phyloP scores from a whole-genome alignment of 1,284 basidiomycete genomes.

The Tilletia walkeri region DNA sequence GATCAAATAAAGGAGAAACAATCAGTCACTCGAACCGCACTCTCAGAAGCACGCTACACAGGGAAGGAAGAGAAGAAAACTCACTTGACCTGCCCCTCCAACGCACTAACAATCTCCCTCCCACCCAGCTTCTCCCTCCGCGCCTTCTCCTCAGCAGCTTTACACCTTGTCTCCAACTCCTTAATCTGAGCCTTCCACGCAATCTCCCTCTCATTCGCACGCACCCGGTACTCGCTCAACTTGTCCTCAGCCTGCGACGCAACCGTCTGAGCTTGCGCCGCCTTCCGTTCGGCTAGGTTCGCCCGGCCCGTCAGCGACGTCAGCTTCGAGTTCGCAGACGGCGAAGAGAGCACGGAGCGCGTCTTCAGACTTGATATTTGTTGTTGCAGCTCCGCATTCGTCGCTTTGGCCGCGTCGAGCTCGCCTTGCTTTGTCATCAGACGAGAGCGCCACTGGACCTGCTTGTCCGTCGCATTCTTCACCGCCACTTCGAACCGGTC shows the following conservation, averaged over 20 bases:
- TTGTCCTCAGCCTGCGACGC: slow-evolving; percentile 77
- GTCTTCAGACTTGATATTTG: slow-evolving; percentile 71
- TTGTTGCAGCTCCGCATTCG: slow-evolving; percentile 71
- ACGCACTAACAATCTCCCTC: slow-evolving; percentile 69
- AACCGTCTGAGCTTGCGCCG: slow-evolving; percentile 77
- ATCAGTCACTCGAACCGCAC: not conserved
- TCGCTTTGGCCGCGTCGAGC: slow-evolving; percentile 65
- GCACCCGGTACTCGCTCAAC: slow-evolving; percentile 73
- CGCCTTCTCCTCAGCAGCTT: slow-evolving; percentile 84
- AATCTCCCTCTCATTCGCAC: slow-evolving; percentile 41
- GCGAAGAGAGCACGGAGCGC: slow-evolving; percentile 32
- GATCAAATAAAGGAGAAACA: not conserved
- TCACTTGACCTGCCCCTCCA: slow-evolving; percentile 49
- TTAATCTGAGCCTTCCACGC: slow-evolving; percentile 50
- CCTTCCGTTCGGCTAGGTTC: slow-evolving; percentile 66
- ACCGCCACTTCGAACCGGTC: slow-evolving; percentile 88
- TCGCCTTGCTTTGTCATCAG: slow-evolving; percentile 80
- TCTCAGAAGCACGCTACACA: not conserved
- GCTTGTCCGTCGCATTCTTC: slow-evolving; percentile 78
- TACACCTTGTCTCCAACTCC: slow-evolving; percentile 78
- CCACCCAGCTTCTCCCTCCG: slow-evolving; percentile 92
- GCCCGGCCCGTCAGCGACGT: slow-evolving; percentile 40
- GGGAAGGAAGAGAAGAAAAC: not conserved
- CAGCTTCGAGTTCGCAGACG: slow-evolving; percentile 40
- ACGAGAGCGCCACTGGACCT: slow-evolving; percentile 81